phyloP scores from a whole-genome alignment of 2,329 filamentous ascomycete genomes.

The Hypoxylon rubiginosum region DNA sequence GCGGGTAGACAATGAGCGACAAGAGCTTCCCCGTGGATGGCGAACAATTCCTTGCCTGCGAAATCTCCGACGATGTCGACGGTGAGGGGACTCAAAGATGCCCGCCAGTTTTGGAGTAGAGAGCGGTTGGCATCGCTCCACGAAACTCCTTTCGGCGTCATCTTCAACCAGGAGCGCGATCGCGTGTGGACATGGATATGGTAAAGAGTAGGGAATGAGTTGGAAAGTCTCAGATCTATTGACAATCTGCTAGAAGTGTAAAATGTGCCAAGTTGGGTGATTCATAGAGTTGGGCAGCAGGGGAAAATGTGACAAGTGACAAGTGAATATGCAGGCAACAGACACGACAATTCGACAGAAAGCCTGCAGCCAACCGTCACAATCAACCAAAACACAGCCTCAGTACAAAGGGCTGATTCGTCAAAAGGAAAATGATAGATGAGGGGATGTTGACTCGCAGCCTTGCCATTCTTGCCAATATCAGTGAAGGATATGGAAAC shows the following conservation, averaged over 20 bases:
- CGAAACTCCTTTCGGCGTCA: constrained; percentile 14
- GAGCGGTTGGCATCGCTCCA: neutral
- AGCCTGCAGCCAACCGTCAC: neutral
- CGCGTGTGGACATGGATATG: neutral
- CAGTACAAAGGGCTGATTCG: neutral
- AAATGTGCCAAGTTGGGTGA: neutral
- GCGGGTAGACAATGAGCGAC: constrained; percentile 74
- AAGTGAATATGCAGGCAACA: neutral
- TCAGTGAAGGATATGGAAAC: no score
- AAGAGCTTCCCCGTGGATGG: constrained; percentile 81
- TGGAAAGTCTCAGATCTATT: neutral
- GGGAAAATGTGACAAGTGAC: constrained; percentile 11
- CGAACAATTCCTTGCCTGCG: constrained; percentile 78
- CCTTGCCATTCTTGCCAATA: neutral
- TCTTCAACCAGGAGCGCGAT: neutral
- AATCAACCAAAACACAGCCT: neutral
- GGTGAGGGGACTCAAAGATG: constrained; percentile 45
- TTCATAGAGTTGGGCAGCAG: constrained; percentile 9
- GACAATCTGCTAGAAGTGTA: neutral
- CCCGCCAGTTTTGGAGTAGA: constrained; percentile 32
- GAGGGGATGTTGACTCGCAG: neutral
- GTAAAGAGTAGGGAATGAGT: neutral
- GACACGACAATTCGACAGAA: no score
- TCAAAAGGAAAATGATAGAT: neutral
- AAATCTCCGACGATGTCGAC: constrained; percentile 82